Conservation (phyloP, 306 rosid genomes). For the Prunus campanulata region DNA sequence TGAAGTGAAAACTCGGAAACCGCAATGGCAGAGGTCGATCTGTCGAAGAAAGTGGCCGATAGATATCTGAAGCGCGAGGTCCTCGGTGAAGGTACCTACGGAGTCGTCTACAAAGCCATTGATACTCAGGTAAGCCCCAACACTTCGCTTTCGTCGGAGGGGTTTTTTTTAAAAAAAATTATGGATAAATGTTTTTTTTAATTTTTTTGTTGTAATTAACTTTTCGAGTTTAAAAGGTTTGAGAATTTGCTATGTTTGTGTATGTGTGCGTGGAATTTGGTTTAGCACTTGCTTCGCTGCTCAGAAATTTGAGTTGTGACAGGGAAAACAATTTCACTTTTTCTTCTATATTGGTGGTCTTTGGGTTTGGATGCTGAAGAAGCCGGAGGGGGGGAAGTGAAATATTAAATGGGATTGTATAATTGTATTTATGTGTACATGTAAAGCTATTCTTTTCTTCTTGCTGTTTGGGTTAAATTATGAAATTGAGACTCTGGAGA, state of each 20-base stretch:
- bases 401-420: not conserved
- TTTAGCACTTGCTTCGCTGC: not conserved
- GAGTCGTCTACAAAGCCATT: constrained; percentile 95
- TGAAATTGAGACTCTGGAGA: not conserved
- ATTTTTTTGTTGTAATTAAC: not conserved
- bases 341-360: not conserved
- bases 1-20: not conserved
- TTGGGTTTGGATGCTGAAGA: not conserved
- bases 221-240: not conserved
- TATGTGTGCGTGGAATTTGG: not conserved
- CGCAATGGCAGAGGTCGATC: constrained; percentile 58
- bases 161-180: not conserved
- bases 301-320: not conserved
- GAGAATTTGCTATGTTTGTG: not conserved
- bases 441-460: not conserved
- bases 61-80: constrained; percentile 93
- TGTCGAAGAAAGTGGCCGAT: constrained; percentile 84
- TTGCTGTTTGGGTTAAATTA: not conserved
- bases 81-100: constrained; percentile 98
- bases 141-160: not conserved
- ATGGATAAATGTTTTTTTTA: not conserved
- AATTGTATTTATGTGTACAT: not conserved
- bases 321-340: not conserved
- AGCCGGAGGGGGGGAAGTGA: not conserved
- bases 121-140: constrained; percentile 68